A percentile compares a stretch with the other conserved stretches of the same genome.
Evolutionary conservation across 805 yeast genomes (phyloP).

Genomic region (Myxozyma udenii): DNA sequence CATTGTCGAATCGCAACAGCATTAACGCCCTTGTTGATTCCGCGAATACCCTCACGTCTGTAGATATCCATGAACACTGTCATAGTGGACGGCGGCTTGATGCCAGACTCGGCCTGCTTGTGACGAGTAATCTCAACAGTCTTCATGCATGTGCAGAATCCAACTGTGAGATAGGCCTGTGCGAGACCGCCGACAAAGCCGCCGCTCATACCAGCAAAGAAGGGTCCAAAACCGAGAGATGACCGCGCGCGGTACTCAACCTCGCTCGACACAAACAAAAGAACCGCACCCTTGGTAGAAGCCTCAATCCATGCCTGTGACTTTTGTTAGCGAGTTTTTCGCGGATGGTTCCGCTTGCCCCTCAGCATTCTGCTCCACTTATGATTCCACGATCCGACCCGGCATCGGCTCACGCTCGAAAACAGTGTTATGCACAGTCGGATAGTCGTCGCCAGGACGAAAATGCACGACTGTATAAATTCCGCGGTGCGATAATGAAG

Average conservation of each 20-base stretch:
- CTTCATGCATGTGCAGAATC: slow-evolving; percentile 98
- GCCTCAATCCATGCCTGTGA: slow-evolving; percentile 91
- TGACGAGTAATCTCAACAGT: slow-evolving; percentile 94
- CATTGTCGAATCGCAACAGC: slow-evolving; percentile 98
- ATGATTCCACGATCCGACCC: no score
- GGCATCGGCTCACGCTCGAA: no score
- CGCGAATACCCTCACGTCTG: slow-evolving; percentile 81
- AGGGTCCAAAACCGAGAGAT: slow-evolving; percentile 61
- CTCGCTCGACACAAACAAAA: slow-evolving; percentile 87
- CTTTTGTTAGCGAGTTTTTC: no score
- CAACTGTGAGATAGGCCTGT: slow-evolving; percentile 81
- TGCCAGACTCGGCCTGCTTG: slow-evolving; percentile 71
- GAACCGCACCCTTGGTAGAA: slow-evolving; percentile 96
- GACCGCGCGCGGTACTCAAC: slow-evolving; percentile 67
- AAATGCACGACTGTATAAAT: no score
- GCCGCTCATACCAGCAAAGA: slow-evolving; percentile 87
- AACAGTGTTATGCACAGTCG: no score
- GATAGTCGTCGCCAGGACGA: no score
- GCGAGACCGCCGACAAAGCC: slow-evolving; percentile 86
- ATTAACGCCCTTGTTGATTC: slow-evolving; percentile 96
- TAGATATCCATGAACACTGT: slow-evolving; percentile 84
- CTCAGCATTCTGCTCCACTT: no score
- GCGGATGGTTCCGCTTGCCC: no score
- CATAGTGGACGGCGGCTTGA: slow-evolving; percentile 68
- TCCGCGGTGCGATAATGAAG: no score